Conservation (phyloP, 1,139 yeast genomes). For the Yueomyces sp. region DNA sequence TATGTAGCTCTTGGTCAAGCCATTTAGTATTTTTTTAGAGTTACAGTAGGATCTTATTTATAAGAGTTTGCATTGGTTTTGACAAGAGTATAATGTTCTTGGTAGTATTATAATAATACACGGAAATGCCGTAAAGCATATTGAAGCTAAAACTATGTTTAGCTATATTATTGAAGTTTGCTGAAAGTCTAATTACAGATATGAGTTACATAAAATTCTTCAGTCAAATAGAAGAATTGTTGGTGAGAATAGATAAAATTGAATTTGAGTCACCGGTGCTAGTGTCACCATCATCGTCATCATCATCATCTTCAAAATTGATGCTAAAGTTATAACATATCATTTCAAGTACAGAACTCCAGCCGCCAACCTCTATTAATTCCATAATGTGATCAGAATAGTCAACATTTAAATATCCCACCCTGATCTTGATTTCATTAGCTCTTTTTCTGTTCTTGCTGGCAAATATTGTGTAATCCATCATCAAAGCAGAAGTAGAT, state of each 20-base stretch:
- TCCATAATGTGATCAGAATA: slow-evolving; percentile 19
- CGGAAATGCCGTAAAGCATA: no score
- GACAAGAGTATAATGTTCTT: no score
- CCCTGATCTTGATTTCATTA: slow-evolving; percentile 20
- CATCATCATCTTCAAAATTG: slow-evolving; percentile 21
- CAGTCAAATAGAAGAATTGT: no score
- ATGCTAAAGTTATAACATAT: slow-evolving; percentile 20
- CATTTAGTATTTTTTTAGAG: no score
- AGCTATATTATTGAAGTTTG: no score
- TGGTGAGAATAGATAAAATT: slow-evolving; percentile 1
- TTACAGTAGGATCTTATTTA: no score
- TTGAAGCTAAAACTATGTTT: no score
- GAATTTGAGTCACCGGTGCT: slow-evolving; percentile 1
- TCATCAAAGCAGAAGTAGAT: slow-evolving; percentile 13
- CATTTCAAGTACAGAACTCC: slow-evolving; percentile 19
- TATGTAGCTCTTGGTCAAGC: no score
- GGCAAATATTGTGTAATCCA: slow-evolving; percentile 12
- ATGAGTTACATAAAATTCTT: background rate
- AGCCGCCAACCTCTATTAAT: slow-evolving; percentile 19
- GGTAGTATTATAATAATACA: no score
- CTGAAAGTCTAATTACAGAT: no score
- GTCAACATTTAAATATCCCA: slow-evolving; percentile 23
- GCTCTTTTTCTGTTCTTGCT: slow-evolving; percentile 12
- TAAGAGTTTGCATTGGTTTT: no score
- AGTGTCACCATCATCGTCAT: slow-evolving; percentile 5